Conservation (phyloP, 1,284 basidiomycete species). For the Taiwanofungus camphoratus region DNA sequence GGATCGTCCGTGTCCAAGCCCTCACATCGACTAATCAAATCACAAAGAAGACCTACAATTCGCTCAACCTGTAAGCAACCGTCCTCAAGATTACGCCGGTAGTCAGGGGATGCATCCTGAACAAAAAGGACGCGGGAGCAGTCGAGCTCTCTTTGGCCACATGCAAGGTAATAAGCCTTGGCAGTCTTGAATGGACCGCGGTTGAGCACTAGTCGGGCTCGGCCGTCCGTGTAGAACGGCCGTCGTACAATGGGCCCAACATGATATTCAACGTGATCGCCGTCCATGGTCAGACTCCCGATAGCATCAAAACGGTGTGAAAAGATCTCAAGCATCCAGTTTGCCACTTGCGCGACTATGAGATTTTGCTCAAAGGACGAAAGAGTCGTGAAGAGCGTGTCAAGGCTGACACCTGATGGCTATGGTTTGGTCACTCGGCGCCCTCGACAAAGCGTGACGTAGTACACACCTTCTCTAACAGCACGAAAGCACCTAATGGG, state of each 20-base stretch:
- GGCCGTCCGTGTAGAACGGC: slow-evolving; percentile 26
- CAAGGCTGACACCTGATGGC: slow-evolving; percentile 25
- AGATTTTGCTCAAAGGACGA: slow-evolving; percentile 20
- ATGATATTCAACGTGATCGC: slow-evolving; percentile 9
- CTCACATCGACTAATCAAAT: slow-evolving; percentile 24
- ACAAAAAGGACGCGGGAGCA: slow-evolving; percentile 26
- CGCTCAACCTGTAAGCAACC: slow-evolving; percentile 27
- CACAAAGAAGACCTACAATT: slow-evolving; percentile 25
- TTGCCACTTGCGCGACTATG: slow-evolving; percentile 25
- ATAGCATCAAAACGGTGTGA: slow-evolving; percentile 23
- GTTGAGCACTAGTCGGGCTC: slow-evolving; percentile 24
- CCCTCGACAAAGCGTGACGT: not conserved
- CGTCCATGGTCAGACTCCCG: slow-evolving; percentile 24
- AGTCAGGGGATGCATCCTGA: slow-evolving; percentile 26
- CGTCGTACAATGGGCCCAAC: slow-evolving; percentile 26
- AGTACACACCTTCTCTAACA: slow-evolving; percentile 24
- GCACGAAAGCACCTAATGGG: slow-evolving; percentile 18
- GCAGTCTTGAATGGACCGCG: slow-evolving; percentile 28
- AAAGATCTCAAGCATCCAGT: slow-evolving; percentile 27
- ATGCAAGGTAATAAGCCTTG: slow-evolving; percentile 28
- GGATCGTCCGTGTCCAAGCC: slow-evolving; percentile 29
- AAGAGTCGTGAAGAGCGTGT: slow-evolving; percentile 23
- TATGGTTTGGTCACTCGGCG: slow-evolving; percentile 6
- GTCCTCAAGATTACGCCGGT: slow-evolving; percentile 28
- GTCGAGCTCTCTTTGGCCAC: slow-evolving; percentile 31